Evolutionary conservation across 768 basidiomycete species (phyloP).

Genomic region (Leccinum ochraceum): DNA sequence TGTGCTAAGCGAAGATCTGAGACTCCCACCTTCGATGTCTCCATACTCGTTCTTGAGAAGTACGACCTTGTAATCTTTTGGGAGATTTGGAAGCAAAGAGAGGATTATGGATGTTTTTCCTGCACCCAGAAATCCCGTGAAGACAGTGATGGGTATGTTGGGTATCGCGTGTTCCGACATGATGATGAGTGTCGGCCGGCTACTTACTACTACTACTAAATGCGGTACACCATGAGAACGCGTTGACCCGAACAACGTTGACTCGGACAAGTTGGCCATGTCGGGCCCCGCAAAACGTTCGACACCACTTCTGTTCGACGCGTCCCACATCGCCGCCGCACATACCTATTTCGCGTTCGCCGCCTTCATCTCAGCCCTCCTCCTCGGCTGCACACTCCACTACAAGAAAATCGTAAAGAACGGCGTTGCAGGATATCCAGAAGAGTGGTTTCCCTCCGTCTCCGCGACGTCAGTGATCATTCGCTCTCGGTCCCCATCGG

Average conservation of each 20-base stretch:
- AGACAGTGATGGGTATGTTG: constrained; percentile 84
- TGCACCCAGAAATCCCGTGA: constrained; percentile 91
- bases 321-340: constrained; percentile 54
- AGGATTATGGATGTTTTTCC: constrained; percentile 84
- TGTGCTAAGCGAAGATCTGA: background rate
- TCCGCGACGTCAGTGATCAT: constrained; percentile 65
- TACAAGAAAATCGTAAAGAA: constrained; percentile 88
- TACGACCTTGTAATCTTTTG: constrained; percentile 85
- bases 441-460: constrained; percentile 92
- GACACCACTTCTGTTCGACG: constrained; percentile 37
- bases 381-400: constrained; percentile 67
- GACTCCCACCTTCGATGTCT: constrained; percentile 74
- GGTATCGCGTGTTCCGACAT: constrained; percentile 15
- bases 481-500: background rate
- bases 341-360: constrained; percentile 67
- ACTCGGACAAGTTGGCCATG: constrained; percentile 12
- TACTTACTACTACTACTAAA: background rate
- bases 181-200: background rate
- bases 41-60: constrained; percentile 97
- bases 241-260: background rate
- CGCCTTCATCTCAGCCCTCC: constrained; percentile 67
- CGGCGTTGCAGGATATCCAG: constrained; percentile 74
- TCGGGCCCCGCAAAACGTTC: constrained; percentile 17
- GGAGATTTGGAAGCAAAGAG: constrained; percentile 77
- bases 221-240: background rate